Evolutionary conservation across 768 basidiomycete species (phyloP), one percentile per base, ranked within the genome.

Genomic region (Mycena capillaripes): DNA sequence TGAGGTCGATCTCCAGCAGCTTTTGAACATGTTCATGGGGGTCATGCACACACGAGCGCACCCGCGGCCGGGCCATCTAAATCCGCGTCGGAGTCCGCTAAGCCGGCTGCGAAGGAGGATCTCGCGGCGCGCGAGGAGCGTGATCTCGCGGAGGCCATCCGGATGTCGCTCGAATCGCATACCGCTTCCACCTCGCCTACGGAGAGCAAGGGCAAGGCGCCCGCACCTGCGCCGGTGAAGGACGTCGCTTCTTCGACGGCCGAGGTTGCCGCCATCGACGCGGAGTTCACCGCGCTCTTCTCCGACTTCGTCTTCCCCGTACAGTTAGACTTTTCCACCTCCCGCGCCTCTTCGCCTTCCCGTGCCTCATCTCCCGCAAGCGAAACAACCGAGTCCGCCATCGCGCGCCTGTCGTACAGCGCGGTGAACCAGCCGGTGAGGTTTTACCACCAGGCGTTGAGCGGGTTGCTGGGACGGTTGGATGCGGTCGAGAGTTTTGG

Each of bases 401-500:
- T 78, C 23, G 77, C 81, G 8, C 81, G 81, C 42, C 86, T 95
- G 14, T 84, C 89, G 4, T 93, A 88, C 83, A 90, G 89, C 30
- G 75, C 88, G 12, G 81, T 78, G 55, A 94, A 93, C 78, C 86
- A 88, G 30, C 86, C 89, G 0, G 81, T 94, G 44, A 90, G 90
- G 64, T 86, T 84, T 71, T 91, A 92, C 79, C 89, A 91, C 74
- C 86, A 93, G 74, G 86, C 87, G n/a, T 81, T 94, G n/a, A 85
- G 85, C 61, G 81, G 84, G 46, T 83, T 95, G 29, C 81, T 95
- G n/a, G 76, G 84, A 16, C 83, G 86, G 70, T 84, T 94, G 29
- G 93, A 94, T 75, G 85, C 84, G 0, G 84, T 94, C 32, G 86
- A 90, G 34, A 91, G 90, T 72, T 85, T 83, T 56, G 93, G 93